Evolutionary conservation across 257 asterid genomes (phyloP).

Genomic region (Solanum bukasovii): DNA sequence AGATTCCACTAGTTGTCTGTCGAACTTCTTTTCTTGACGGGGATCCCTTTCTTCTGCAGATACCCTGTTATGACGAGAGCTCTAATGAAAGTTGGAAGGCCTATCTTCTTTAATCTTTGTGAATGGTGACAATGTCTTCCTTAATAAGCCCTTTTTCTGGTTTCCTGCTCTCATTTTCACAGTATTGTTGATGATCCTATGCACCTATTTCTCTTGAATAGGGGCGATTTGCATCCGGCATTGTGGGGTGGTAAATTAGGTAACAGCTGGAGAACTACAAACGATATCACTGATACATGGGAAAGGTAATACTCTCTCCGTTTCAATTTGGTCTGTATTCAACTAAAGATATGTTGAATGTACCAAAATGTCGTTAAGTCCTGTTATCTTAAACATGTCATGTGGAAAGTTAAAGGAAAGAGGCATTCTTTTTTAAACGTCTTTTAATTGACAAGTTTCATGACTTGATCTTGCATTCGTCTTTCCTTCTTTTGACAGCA

Average conservation of each 20-base stretch:
- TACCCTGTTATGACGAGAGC: slow-evolving; percentile 86
- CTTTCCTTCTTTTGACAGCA: slow-evolving; percentile 27
- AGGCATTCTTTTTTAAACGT: neutral
- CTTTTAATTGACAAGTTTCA: neutral
- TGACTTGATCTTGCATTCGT: neutral
- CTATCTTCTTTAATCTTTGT: slow-evolving; percentile 73
- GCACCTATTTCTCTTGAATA: neutral
- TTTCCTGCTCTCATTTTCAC: neutral
- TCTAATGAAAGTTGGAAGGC: slow-evolving; percentile 59
- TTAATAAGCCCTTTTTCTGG: neutral
- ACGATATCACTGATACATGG: slow-evolving; percentile 77
- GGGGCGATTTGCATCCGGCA: slow-evolving; percentile 98
- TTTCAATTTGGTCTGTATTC: neutral
- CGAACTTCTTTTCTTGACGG: neutral
- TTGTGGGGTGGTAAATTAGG: slow-evolving; percentile 63
- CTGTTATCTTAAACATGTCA: neutral
- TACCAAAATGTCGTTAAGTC: neutral
- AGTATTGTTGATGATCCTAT: neutral
- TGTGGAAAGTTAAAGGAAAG: neutral
- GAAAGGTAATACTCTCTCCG: slow-evolving; percentile 34
- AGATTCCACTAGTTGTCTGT: neutral
- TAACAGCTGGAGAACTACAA: slow-evolving; percentile 92
- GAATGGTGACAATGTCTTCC: slow-evolving; percentile 46
- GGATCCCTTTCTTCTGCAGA: slow-evolving; percentile 19
- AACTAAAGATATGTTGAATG: neutral